Conservation (phyloP, 352 stramenopile species). For the Phytopythium montanum region DNA sequence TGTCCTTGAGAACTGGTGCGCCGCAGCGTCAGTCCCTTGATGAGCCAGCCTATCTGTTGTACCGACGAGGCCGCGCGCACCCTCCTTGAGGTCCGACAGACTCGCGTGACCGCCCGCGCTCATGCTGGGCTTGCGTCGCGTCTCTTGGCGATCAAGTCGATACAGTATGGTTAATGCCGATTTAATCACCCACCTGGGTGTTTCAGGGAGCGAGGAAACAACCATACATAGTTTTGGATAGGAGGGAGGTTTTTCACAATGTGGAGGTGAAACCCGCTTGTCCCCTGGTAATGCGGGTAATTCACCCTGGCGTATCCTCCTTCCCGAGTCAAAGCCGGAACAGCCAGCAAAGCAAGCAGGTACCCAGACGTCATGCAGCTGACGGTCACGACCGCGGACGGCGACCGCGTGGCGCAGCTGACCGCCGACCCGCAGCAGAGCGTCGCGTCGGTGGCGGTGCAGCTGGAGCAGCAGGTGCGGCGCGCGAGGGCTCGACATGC, state of each 20-base stretch:
- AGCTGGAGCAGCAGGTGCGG: constrained; percentile 54
- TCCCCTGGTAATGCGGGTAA: neutral
- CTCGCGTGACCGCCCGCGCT: constrained; percentile 18
- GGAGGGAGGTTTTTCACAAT: too few species aligned
- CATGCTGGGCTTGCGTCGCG: neutral
- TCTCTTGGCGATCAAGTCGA: constrained; percentile 5
- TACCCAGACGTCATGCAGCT: constrained; percentile 44
- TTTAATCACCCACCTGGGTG: too few species aligned
- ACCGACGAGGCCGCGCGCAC: constrained; percentile 5
- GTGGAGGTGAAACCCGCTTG: too few species aligned
- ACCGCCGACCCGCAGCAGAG: constrained; percentile 45
- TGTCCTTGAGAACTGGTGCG: constrained; percentile 74
- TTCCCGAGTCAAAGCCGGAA: too few species aligned
- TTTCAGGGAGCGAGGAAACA: too few species aligned
- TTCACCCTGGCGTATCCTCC: neutral
- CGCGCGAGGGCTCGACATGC: neutral
- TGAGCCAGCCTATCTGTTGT: neutral
- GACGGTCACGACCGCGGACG: constrained; percentile 61
- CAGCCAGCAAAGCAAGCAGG: neutral
- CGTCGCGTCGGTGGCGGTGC: constrained; percentile 29
- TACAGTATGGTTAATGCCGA: too few species aligned
- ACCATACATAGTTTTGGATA: too few species aligned
- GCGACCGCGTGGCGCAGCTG: constrained; percentile 51
- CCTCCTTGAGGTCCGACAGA: constrained; percentile 63
- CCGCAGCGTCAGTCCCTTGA: neutral